Evolutionary conservation across 1,139 yeast species (phyloP).

Genomic region (Sugiyamaella castrensis): DNA sequence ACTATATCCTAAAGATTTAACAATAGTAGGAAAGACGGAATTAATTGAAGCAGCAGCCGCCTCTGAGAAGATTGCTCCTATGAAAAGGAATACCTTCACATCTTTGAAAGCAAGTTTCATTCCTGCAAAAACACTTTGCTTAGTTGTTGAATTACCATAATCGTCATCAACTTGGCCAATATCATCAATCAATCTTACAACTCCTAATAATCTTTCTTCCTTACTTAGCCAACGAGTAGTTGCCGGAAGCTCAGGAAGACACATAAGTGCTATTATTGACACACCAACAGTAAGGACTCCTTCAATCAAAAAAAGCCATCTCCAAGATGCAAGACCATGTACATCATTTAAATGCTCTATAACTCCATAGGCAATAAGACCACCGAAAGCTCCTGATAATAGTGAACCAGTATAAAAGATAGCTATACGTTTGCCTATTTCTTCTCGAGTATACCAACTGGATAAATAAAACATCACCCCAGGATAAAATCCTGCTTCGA

Average conservation of each 20-base stretch:
- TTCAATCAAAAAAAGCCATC: slow-evolving; percentile 63
- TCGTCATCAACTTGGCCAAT: slow-evolving; percentile 26
- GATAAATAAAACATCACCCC: slow-evolving; percentile 51
- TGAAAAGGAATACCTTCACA: slow-evolving; percentile 39
- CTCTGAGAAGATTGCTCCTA: slow-evolving; percentile 20
- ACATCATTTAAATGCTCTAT: slow-evolving; percentile 45
- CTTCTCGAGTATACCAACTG: slow-evolving; percentile 49
- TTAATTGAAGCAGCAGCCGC: slow-evolving; percentile 54
- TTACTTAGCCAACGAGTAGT: slow-evolving; percentile 37
- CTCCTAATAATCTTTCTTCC: slow-evolving; percentile 26
- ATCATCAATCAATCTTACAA: slow-evolving; percentile 24
- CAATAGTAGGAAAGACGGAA: slow-evolving; percentile 61
- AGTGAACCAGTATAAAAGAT: slow-evolving; percentile 44
- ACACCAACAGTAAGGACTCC: slow-evolving; percentile 55
- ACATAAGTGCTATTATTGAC: slow-evolving; percentile 43
- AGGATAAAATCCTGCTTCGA: slow-evolving; percentile 56
- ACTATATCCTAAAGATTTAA: slow-evolving; percentile 50
- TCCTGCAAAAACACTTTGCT: slow-evolving; percentile 18
- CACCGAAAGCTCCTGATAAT: slow-evolving; percentile 32
- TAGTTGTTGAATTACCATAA: slow-evolving; percentile 16
- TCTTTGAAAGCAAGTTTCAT: slow-evolving; percentile 20
- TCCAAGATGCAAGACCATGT: slow-evolving; percentile 51
- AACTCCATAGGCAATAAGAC: slow-evolving; percentile 47
- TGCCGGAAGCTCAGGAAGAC: slow-evolving; percentile 49
- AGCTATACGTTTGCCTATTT: slow-evolving; percentile 47